A percentile compares a stretch with the other conserved stretches of the same genome.
These are phyloP conservation scores for Penicillium ochrochloron DNA, from an alignment of 495 filamentous ascomycete genomes.

Conservation along the genomic window DNA sequence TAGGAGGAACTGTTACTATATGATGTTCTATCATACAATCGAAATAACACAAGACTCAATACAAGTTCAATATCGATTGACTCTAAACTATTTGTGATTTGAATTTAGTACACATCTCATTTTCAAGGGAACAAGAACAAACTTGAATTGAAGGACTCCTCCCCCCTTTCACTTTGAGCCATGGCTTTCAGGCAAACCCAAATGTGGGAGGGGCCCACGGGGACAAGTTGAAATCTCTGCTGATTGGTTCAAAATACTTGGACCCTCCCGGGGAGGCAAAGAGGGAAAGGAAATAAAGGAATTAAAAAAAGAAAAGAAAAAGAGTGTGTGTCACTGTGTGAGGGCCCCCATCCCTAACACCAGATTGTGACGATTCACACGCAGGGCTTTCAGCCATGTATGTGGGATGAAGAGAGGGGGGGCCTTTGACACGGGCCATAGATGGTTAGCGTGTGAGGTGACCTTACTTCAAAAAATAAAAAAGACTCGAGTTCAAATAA, in stretches of 20 bases:
- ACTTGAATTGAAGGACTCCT: not conserved
- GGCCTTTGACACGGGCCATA: constrained; percentile 33
- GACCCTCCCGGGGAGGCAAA: constrained; percentile 20
- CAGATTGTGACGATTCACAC: constrained; percentile 23
- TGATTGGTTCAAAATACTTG: constrained; percentile 22
- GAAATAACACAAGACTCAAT: not conserved
- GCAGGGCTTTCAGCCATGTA: constrained; percentile 26
- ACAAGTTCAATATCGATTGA: no score
- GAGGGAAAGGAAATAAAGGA: constrained; percentile 4
- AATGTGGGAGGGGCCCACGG: constrained; percentile 26
- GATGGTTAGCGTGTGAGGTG: constrained; percentile 29
- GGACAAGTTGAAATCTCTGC: constrained; percentile 14
- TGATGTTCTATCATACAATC: not conserved
- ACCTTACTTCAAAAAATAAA: constrained; percentile 26
- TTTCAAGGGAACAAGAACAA: not conserved
- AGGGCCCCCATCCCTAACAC: constrained; percentile 1
- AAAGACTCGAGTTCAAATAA: no score
- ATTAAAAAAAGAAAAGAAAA: constrained; percentile 7
- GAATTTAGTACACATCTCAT: constrained; percentile 4
- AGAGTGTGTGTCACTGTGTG: no score
- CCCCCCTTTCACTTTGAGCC: not conserved
- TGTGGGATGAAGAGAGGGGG: constrained; percentile 17
- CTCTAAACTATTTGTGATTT: not conserved
- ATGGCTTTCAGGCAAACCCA: constrained; percentile 24
- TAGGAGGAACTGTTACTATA: not conserved